Percentiles rank a stretch among this genome's conserved stretches.
phyloP scores from a whole-genome alignment of 2,329 filamentous ascomycete genomes.

The Trichoderma sp. region DNA sequence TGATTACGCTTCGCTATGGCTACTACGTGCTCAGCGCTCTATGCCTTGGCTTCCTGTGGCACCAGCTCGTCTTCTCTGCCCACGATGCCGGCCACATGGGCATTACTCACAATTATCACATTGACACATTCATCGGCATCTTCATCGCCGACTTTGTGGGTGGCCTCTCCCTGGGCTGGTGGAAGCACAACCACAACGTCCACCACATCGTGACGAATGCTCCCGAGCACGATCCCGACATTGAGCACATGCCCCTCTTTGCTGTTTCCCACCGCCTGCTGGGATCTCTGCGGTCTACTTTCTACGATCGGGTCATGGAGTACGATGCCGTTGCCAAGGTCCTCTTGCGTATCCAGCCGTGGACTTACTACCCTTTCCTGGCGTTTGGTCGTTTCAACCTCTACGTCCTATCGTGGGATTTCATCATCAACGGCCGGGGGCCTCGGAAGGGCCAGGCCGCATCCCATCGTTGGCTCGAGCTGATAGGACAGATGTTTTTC shows the following conservation, averaged over 20 bases:
- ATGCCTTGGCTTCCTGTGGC: conserved; percentile 55
- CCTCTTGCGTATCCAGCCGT: conserved; percentile 63
- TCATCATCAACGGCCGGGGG: conserved; percentile 56
- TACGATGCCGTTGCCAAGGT: conserved; percentile 65
- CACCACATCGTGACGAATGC: conserved; percentile 69
- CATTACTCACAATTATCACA: conserved; percentile 61
- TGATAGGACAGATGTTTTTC: conserved; percentile 59
- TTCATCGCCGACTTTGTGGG: conserved; percentile 68
- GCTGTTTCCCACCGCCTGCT: conserved; percentile 68
- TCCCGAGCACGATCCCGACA: conserved; percentile 61
- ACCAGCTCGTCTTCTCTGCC: conserved; percentile 69
- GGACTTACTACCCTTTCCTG: conserved; percentile 70
- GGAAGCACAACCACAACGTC: conserved; percentile 70
- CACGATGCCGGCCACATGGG: conserved; percentile 67
- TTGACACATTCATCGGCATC: conserved; percentile 62
- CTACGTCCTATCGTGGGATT: conserved; percentile 67
- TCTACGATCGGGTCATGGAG: conserved; percentile 65
- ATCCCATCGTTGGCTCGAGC: conserved; percentile 69
- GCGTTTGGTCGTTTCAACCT: conserved; percentile 72
- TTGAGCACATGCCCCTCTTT: conserved; percentile 70
- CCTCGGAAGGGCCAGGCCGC: conserved; percentile 60
- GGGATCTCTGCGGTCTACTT: conserved; percentile 62
- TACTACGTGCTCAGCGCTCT: conserved; percentile 62
- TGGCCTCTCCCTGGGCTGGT: conserved; percentile 68
- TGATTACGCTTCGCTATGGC: conserved; percentile 47